Evolutionary conservation across 352 stramenopile genomes (phyloP).

Genomic region (Peronospora belbahrii): DNA sequence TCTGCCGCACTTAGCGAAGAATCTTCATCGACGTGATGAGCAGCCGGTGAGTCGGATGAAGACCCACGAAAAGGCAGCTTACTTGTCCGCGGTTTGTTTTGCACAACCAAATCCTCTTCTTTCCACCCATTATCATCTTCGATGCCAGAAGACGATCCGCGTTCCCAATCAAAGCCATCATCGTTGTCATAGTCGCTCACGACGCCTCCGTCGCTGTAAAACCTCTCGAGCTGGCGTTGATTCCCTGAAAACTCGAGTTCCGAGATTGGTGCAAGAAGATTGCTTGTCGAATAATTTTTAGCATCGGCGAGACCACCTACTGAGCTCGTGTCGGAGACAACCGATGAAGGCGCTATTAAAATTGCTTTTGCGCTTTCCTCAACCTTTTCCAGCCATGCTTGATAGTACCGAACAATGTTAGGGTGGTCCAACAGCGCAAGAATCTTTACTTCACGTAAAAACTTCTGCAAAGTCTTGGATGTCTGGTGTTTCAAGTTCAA

Average conservation of each 20-base stretch:
- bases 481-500: slow-evolving; percentile 80
- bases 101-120: slow-evolving; percentile 52
- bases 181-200: slow-evolving; percentile 35
- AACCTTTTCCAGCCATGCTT: slow-evolving; percentile 86
- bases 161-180: slow-evolving; percentile 73
- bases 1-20: slow-evolving; percentile 41
- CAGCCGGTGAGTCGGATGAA: slow-evolving; percentile 7
- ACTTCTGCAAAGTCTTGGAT: slow-evolving; percentile 88
- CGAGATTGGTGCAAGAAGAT: slow-evolving; percentile 59
- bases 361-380: slow-evolving; percentile 33
- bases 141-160: slow-evolving; percentile 37
- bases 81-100: slow-evolving; percentile 25
- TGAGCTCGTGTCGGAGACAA: slow-evolving; percentile 29
- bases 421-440: slow-evolving; percentile 87
- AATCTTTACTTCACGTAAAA: slow-evolving; percentile 91
- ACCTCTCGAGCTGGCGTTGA: slow-evolving; percentile 30
- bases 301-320: slow-evolving; percentile 21
- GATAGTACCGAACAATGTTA: slow-evolving; percentile 91
- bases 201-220: slow-evolving; percentile 43
- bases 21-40: slow-evolving; percentile 31
- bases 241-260: slow-evolving; percentile 61
- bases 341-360: slow-evolving; percentile 9
- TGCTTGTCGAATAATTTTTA: slow-evolving; percentile 65
- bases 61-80: slow-evolving; percentile 6
- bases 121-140: slow-evolving; percentile 44